phyloP scores from a whole-genome alignment of 2,329 filamentous ascomycete species.

The Myriosclerotinia duriaeana region DNA sequence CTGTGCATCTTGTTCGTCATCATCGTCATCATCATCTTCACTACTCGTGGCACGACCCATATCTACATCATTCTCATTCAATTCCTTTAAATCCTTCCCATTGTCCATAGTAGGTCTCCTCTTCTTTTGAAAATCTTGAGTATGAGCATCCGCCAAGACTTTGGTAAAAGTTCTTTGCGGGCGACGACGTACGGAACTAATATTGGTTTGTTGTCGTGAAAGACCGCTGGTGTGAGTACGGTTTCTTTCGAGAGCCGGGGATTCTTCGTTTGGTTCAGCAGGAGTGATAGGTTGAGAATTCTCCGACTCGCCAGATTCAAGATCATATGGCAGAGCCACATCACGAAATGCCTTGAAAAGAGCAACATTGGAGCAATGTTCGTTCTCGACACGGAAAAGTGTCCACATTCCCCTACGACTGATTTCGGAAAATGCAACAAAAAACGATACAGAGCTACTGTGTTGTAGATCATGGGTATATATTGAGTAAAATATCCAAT shows the following conservation, averaged over 20 bases:
- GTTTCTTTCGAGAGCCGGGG: conserved; percentile 27
- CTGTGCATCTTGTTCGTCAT: conserved; percentile 32
- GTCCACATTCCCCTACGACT: conserved; percentile 87
- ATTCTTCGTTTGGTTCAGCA: conserved; percentile 1
- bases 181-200: conserved; percentile 26
- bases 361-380: conserved; percentile 89
- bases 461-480: conserved; percentile 79
- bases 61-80: conserved; percentile 27
- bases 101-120: conserved; percentile 43
- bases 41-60: conserved; percentile 22
- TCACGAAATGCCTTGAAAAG: conserved; percentile 88
- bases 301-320: conserved; percentile 30
- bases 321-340: conserved; percentile 74
- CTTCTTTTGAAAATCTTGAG: conserved; percentile 87
- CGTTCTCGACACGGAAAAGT: conserved; percentile 92
- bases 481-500: conserved; percentile 87
- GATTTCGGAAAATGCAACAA: conserved; percentile 76
- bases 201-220: conserved; percentile 29
- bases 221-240: conserved; percentile 32
- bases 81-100: conserved; percentile 2
- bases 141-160: conserved; percentile 81
- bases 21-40: conserved; percentile 29
- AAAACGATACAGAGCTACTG: conserved; percentile 76
- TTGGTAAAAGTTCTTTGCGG: conserved; percentile 49
- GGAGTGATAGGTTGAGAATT: conserved; percentile 3